Conservation (phyloP, 2,329 filamentous ascomycete genomes). For the Aspergillus proliferans region DNA sequence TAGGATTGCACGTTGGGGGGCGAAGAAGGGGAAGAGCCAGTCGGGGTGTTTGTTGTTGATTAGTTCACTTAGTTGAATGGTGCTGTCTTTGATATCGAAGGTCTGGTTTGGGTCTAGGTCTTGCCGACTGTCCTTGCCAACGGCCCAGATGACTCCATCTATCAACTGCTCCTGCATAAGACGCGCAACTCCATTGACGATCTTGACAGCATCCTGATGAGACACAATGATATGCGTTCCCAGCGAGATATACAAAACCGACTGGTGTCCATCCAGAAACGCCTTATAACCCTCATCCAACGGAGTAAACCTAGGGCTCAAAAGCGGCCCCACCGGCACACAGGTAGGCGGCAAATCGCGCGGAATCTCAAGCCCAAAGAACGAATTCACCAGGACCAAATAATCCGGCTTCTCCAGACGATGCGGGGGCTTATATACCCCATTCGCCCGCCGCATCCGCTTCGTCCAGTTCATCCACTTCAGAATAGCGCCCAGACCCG, state of each 20-base stretch:
- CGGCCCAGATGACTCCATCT: constrained; percentile 39
- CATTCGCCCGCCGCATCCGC: constrained; percentile 29
- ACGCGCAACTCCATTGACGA: constrained; percentile 27
- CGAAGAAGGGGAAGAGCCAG: constrained; percentile 31
- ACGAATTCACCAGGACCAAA: constrained; percentile 41
- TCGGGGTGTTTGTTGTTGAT: constrained; percentile 23
- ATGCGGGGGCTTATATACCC: constrained; percentile 27
- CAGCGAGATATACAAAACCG: constrained; percentile 37
- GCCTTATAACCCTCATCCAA: constrained; percentile 18
- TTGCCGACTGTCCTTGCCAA: constrained; percentile 16
- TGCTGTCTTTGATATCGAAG: background rate
- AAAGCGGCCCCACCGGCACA: constrained; percentile 36
- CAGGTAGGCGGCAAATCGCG: constrained; percentile 39
- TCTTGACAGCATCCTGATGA: constrained; percentile 21
- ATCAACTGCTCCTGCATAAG: constrained; percentile 22
- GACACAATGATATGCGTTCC: constrained; percentile 38
- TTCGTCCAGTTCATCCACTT: constrained; percentile 24
- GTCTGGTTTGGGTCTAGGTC: constrained; percentile 6
- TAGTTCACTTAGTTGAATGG: constrained; percentile 17
- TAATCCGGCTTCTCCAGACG: constrained; percentile 34
- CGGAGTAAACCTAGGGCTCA: constrained; percentile 29
- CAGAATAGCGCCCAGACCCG: constrained; percentile 24
- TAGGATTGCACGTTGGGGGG: constrained; percentile 39
- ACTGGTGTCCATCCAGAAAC: constrained; percentile 29
- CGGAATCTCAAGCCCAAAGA: constrained; percentile 39